Evolutionary conservation across 139 green algal genomes (phyloP), one percentile per base, ranked within the genome.

Genomic region (Chlamydomonas incerta): DNA sequence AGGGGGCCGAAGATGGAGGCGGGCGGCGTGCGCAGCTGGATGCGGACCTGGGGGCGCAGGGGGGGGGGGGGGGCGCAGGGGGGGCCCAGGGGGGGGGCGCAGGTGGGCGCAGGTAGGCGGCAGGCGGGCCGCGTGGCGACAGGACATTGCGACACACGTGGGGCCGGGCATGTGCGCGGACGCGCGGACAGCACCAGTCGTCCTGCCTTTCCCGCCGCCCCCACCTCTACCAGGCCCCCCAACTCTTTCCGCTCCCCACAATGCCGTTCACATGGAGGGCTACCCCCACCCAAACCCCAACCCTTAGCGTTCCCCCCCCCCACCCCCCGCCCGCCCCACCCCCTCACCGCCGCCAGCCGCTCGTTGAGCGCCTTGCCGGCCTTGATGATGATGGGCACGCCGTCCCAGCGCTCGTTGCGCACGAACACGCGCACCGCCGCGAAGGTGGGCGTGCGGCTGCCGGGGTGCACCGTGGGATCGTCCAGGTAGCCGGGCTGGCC

Each of bases 381-480:
- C 90, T 98, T 97, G 67, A 99, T 90, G 57, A 99, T 91, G 86
- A 98, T 97, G 0, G 97, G 97, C 80, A 99, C 96, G 31, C 95
- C 96, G 15, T 85, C 88, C 88, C 88, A 90, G 29, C 97, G 89
- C 85, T 98, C 96, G 88, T 99, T 99, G 82, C 97, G 90, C 37
- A 99, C 95, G 50, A 89, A 82, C 24, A 99, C 83, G 10, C 92
- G 88, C 20, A 92, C 87, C 0, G 94, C 87, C 0, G 98, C 97
- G 90, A 97, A 99, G 15, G 97, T 99, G n/a, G 97, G 96, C 47
- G 74, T 91, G 72, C 72, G 60, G 21, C 91, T 95, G 73, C 84
- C 84, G 21, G 50, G 2, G 31, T 96, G 96, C 75, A 99, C 97
- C 17, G 91, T 97, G 37, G 89, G 75, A 84, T 99, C 98, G 29